A percentile compares a stretch with the other conserved stretches of the same genome.
Conservation (phyloP, 345 rosid species). For the Populus pruinosa region DNA sequence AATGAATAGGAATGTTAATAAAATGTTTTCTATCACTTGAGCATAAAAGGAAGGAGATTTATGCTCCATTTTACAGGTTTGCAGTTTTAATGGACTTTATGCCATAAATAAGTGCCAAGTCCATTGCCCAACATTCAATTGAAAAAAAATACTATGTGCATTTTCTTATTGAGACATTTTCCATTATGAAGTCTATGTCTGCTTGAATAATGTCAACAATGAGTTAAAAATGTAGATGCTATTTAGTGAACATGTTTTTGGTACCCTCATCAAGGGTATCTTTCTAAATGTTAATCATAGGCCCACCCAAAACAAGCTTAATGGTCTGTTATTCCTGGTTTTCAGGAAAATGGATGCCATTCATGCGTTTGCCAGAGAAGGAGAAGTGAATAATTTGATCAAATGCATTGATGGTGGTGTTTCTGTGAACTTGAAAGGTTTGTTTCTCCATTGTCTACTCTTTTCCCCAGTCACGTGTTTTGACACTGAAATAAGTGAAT, state of each 20-base stretch:
- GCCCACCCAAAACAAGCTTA: constrained; percentile 1
- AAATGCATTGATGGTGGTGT: constrained; percentile 71
- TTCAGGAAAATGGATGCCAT: constrained; percentile 86
- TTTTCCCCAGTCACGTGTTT: no score
- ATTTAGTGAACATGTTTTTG: not conserved
- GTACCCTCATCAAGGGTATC: not conserved
- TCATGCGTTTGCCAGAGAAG: constrained; percentile 91
- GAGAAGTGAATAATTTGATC: constrained; percentile 63
- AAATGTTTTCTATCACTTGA: no score
- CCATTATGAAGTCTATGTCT: not conserved
- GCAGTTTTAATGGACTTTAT: no score
- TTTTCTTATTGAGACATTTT: not conserved
- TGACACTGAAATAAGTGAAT: not conserved
- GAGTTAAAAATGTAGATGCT: not conserved
- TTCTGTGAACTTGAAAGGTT: constrained; percentile 67
- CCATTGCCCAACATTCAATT: no score
- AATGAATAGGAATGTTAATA: no score
- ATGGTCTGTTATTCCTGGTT: not conserved
- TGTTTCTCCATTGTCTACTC: not conserved
- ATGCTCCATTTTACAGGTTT: no score
- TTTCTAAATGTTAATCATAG: not conserved
- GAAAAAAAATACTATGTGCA: no score
- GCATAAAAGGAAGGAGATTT: no score
- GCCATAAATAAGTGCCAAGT: no score
- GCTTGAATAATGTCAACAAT: not conserved